These are phyloP conservation scores for Blastomyces parvus DNA, from an alignment of 2,329 filamentous ascomycete species.

Conservation along the genomic window DNA sequence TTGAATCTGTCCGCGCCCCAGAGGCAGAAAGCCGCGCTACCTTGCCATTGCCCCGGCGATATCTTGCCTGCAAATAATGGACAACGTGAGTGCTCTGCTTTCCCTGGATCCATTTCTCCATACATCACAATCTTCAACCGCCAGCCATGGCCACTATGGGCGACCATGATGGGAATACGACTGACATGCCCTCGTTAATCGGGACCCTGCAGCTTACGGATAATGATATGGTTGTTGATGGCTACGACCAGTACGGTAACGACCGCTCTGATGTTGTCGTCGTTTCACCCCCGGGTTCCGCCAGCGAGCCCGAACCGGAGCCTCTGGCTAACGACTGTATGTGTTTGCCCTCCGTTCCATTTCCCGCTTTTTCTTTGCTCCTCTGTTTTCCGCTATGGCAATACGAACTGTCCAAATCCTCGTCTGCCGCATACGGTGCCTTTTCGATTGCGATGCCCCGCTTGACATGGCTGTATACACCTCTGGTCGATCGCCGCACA, in stretches of 20 bases:
- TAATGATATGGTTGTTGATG: slow-evolving; percentile 55
- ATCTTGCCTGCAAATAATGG: background rate
- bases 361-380: background rate
- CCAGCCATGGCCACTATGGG: background rate
- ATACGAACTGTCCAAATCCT: background rate
- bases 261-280: slow-evolving; percentile 54
- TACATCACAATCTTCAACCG: background rate
- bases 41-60: background rate
- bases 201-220: slow-evolving; percentile 40
- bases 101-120: background rate
- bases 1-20: background rate
- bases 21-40: background rate
- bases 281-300: slow-evolving; percentile 51
- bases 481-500: too few relatives aligned
- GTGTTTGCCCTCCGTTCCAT: slow-evolving; percentile 14
- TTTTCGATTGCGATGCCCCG: slow-evolving; percentile 3
- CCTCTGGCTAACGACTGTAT: slow-evolving; percentile 50
- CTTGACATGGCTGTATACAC: background rate
- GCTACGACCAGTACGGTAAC: slow-evolving; percentile 46
- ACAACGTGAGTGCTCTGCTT: slow-evolving; percentile 1
- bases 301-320: slow-evolving; percentile 40
- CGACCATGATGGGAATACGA: background rate
- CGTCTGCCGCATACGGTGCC: background rate
- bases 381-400: slow-evolving; percentile 2
- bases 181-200: slow-evolving; percentile 23